Base-by-base conservation (phyloP, 2,329 filamentous ascomycete genomes). In the Sclerotinia borealis region DNA sequence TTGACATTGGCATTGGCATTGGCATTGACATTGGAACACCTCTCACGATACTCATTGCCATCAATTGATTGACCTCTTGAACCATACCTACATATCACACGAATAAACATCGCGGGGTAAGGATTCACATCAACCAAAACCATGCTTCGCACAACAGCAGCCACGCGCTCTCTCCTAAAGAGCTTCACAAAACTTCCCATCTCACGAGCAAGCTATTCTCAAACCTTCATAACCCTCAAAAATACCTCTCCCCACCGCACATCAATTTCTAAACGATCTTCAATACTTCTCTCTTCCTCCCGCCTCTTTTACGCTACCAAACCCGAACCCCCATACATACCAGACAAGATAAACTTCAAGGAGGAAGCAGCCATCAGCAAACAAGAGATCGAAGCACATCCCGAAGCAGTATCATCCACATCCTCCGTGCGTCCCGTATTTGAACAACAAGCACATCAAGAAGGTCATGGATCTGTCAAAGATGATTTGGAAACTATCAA, bases 401-500 rank as follows among this genome's bases (percentile, higher is more conserved):
- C 89, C 0, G 83, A 84, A 45, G 74, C 77, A 8, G 88, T 92
- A 0, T 83, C 86, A 0, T 76, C 76, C 27, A 79, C 79, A 48
- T 92, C 88, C 1, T 79, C 77, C 13, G 76, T 80, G 19, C 80
- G 83, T 62, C 78, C 80, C 67, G 75, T 83, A 54, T 76, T 83
- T 45, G 79, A 84, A 72, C 68, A 75, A 51, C 63, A 68, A 69
- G 73, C 60, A 55, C 63, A 22, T 9, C 48, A 64, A 10, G 63
- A 65, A 13, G 79, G 83, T 78, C 77, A 81, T 72, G 79, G 77
- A 54, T 80, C 80, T 54, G 77, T 85, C 65, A 80, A 77, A 69
- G 72, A 76, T 59, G 83, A 85, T 71, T 72, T 91, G 85, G 78
- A 82, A 72, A 82, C 83, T 10, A 83, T 92, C 72, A 85, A 85